Evolutionary conservation across 495 filamentous ascomycete species (phyloP).

Genomic region (Neurospora sp.): DNA sequence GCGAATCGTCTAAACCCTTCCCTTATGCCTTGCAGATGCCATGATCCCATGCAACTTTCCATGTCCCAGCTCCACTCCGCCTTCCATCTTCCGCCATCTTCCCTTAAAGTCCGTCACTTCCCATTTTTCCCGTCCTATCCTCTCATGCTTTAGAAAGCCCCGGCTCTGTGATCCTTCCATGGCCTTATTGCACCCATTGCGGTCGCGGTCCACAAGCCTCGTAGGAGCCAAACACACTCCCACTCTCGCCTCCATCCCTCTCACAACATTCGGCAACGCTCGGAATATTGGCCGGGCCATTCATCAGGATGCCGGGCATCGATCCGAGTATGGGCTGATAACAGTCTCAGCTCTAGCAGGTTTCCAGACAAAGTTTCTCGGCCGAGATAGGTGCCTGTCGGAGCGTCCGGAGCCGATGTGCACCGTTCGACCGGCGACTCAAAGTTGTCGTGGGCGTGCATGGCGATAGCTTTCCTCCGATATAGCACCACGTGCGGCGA

Average conservation of each 20-base stretch:
- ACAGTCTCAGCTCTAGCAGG: not conserved
- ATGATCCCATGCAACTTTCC: not conserved
- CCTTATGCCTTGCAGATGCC: not conserved
- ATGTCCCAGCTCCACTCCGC: not conserved
- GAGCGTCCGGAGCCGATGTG: not conserved
- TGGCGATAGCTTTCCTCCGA: not conserved
- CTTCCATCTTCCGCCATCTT: not conserved
- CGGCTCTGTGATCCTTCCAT: not conserved
- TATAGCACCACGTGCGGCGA: not conserved
- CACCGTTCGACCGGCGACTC: not conserved
- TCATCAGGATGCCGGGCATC: not conserved
- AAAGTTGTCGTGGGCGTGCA: not conserved
- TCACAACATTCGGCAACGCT: not conserved
- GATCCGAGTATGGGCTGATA: not conserved
- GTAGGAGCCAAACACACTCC: not conserved
- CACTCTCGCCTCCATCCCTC: not conserved
- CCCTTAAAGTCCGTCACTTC: not conserved
- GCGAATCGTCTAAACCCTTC: not conserved
- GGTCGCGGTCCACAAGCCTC: not conserved
- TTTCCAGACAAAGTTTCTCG: not conserved
- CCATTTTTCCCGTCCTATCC: too few species aligned
- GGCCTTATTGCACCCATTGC: not conserved
- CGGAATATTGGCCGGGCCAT: not conserved
- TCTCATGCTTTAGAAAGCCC: too few species aligned
- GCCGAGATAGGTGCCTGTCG: not conserved